Evolutionary conservation across 768 basidiomycete genomes (phyloP), one percentile per base, ranked within the genome.

Genomic region (Tricholoma bakamatsutake): DNA sequence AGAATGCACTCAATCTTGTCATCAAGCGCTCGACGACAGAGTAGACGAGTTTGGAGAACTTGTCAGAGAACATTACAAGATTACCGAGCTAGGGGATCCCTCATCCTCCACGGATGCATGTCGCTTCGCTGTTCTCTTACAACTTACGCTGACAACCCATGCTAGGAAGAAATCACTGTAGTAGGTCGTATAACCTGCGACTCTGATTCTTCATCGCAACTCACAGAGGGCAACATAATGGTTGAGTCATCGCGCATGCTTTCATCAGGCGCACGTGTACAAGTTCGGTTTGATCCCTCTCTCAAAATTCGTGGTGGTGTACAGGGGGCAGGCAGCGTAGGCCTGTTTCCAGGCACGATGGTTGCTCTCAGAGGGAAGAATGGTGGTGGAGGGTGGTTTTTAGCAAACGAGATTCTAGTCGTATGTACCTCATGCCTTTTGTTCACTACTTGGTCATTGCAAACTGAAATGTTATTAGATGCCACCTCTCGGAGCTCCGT

Each of bases 261-360:
- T 62, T 84, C 82, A 2, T 75, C 75, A 11, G 85, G 86, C 12
- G 84, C 85, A 3, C 80, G 78, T 0, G 76, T 94, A 2, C 78
- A 86, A 0, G 70, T 99, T 39, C 81, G 83, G 18, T 88, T 98
- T 53, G 79, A 87, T 31, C 72, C 80, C 4, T 72, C 74, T 18
- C 73, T 90, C 52, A 83, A 82, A 61, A 77, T 96, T 2, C 79
- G 87, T 37, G 85, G 85, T 15, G 79, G 80, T 1, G 64, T 75
- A 12, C 77, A 77, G 54, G 90, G 88, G 10, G 73, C 81, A 9
- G 81, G 80, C 13, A 83, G 84, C 0, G 70, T 87, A 9, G 86
- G 90, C 1, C 66, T 98, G 40, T 98, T 95, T 65, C 93, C 94
- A 4, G 97, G 97, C 3, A 85, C 85, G 28, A 83, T 98, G 51